phyloP scores from a whole-genome alignment of 2,329 filamentous ascomycete genomes.

The Diaporthe citri region DNA sequence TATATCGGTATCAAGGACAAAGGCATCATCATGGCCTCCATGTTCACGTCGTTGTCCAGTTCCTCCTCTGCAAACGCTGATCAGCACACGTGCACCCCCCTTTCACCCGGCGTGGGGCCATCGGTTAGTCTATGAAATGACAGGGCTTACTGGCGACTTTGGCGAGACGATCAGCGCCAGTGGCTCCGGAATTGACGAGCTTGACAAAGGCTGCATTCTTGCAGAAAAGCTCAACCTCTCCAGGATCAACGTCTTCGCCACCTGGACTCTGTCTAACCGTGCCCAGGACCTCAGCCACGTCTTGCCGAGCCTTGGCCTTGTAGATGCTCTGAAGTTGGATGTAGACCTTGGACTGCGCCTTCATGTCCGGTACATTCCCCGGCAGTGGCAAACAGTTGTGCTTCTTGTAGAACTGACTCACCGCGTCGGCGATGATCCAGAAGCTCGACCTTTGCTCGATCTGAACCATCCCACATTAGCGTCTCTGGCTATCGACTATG shows the following conservation, averaged over 20 bases:
- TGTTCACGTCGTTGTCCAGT: constrained; percentile 66
- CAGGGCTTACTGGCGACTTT: constrained; percentile 66
- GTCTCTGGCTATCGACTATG: constrained; percentile 1
- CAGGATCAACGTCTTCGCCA: constrained; percentile 70
- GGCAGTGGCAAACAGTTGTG: constrained; percentile 84
- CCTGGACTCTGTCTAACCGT: constrained; percentile 67
- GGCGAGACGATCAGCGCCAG: constrained; percentile 61
- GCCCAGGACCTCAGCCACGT: constrained; percentile 79
- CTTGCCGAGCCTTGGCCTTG: constrained; percentile 85
- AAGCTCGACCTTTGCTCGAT: constrained; percentile 72
- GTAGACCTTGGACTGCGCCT: constrained; percentile 91
- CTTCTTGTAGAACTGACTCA: constrained; percentile 80
- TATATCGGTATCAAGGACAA: constrained; percentile 77
- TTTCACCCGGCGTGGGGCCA: neutral
- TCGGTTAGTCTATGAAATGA: constrained; percentile 11
- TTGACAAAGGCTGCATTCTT: constrained; percentile 96
- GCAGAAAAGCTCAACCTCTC: constrained; percentile 91
- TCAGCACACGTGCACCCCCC: constrained; percentile 43
- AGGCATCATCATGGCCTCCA: constrained; percentile 61
- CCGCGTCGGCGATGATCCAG: constrained; percentile 88
- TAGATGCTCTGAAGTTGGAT: constrained; percentile 93
- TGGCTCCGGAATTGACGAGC: constrained; percentile 73
- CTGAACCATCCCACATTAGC: constrained; percentile 43
- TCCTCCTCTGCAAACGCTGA: constrained; percentile 61
- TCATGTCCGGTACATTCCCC: constrained; percentile 96